Percentiles rank a stretch among this genome's conserved stretches.
Conservation (phyloP, 2,329 filamentous ascomycete species). For the Fusarium irregulare region DNA sequence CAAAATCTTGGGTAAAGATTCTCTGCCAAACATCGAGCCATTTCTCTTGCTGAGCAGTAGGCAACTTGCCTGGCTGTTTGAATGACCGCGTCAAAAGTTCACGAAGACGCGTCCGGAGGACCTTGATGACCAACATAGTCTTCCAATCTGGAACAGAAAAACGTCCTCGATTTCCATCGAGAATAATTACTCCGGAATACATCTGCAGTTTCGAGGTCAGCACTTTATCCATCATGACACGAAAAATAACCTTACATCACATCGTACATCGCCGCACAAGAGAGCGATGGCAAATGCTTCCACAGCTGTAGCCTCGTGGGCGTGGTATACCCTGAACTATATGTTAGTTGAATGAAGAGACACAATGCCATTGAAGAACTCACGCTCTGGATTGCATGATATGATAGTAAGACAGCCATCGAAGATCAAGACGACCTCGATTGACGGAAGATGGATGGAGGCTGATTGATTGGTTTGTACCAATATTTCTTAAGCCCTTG, state of each 20-base stretch:
- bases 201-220: constrained; percentile 62
- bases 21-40: constrained; percentile 81
- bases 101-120: constrained; percentile 76
- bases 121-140: constrained; percentile 88
- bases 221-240: not conserved
- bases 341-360: constrained; percentile 18
- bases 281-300: constrained; percentile 86
- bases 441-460: constrained; percentile 92
- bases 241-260: constrained; percentile 69
- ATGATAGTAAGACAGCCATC: constrained; percentile 94
- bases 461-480: constrained; percentile 91
- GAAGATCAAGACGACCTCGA: constrained; percentile 73
- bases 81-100: constrained; percentile 80
- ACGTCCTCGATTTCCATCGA: constrained; percentile 87
- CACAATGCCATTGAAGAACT: constrained; percentile 47
- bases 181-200: constrained; percentile 85
- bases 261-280: constrained; percentile 88
- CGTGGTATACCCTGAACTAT: constrained; percentile 78
- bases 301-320: constrained; percentile 85
- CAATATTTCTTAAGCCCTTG: constrained; percentile 89
- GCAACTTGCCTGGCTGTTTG: constrained; percentile 71
- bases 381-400: constrained; percentile 93
- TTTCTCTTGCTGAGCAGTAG: constrained; percentile 74
- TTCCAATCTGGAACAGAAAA: constrained; percentile 92
- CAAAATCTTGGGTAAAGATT: constrained; percentile 69